These are phyloP conservation scores for Venturia oleaginea DNA, from an alignment of 2,329 filamentous ascomycete species.

Conservation along the genomic window DNA sequence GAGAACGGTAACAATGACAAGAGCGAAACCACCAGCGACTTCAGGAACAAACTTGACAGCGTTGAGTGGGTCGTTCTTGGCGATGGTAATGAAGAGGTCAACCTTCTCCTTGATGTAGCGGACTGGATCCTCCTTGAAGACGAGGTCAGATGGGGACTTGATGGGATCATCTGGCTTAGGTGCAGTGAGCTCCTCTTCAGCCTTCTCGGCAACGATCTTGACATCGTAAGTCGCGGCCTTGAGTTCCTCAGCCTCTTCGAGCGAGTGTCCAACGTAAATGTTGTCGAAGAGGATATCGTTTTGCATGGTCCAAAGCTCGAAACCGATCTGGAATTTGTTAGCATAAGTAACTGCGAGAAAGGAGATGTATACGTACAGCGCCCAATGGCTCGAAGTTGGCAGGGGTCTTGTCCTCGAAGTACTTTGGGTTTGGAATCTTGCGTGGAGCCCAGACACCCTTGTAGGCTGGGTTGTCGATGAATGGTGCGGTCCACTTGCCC, in stretches of 20 bases:
- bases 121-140: constrained; percentile 86
- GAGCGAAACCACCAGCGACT: constrained; percentile 71
- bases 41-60: constrained; percentile 87
- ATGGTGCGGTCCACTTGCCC: constrained; percentile 93
- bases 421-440: constrained; percentile 95
- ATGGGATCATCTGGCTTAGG: constrained; percentile 61
- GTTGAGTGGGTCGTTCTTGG: constrained; percentile 70
- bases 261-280: constrained; percentile 98
- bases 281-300: constrained; percentile 98
- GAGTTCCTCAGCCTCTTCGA: constrained; percentile 84
- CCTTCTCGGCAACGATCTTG: constrained; percentile 78
- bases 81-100: constrained; percentile 80
- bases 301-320: constrained; percentile 99
- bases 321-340: constrained; percentile 61
- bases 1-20: constrained; percentile 59
- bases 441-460: constrained; percentile 90
- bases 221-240: constrained; percentile 81
- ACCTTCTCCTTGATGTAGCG: constrained; percentile 85
- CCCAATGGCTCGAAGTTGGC: constrained; percentile 97
- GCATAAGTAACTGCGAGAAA: neutral
- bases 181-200: constrained; percentile 67
- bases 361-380: constrained; percentile 59
- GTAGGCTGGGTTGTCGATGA: constrained; percentile 95
- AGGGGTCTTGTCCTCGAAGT: constrained; percentile 94
- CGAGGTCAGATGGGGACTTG: constrained; percentile 62